These are phyloP conservation scores for Nannochloropsis granulata DNA, from an alignment of 108 stramenopile species.

Conservation along the genomic window DNA sequence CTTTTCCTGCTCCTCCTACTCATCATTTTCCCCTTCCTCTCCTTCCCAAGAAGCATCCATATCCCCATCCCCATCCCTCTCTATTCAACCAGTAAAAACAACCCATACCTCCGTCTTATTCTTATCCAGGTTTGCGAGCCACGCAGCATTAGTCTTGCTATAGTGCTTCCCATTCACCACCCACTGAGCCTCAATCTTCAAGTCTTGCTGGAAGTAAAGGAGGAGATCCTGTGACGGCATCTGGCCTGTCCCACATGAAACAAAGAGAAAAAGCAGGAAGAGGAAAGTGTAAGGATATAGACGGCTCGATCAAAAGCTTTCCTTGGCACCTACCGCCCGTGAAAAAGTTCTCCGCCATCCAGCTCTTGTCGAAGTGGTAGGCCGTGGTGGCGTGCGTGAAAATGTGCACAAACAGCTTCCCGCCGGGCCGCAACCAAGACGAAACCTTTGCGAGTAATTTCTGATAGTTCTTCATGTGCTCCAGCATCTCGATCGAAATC, in stretches of 20 bases:
- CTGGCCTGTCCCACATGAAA: constrained; percentile 45
- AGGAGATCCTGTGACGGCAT: constrained; percentile 85
- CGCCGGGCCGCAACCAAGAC: constrained; percentile 53
- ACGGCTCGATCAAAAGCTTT: background rate
- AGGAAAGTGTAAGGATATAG: too few relatives aligned
- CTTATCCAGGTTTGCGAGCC: constrained; percentile 67
- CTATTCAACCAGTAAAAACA: too few relatives aligned
- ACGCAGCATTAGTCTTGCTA: constrained; percentile 68
- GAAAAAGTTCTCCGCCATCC: constrained; percentile 75
- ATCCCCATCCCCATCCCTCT: too few relatives aligned
- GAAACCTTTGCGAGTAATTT: constrained; percentile 56
- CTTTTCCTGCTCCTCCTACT: too few relatives aligned
- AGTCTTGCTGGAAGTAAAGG: constrained; percentile 66
- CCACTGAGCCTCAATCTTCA: constrained; percentile 60
- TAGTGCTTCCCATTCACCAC: constrained; percentile 79
- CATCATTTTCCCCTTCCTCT: too few relatives aligned
- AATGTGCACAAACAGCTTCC: constrained; percentile 81
- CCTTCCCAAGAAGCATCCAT: too few relatives aligned
- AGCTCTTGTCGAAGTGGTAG: constrained; percentile 81
- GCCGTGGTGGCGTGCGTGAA: constrained; percentile 68
- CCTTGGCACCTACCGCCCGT: constrained; percentile 34
- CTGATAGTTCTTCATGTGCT: constrained; percentile 96
- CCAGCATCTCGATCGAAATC: constrained; percentile 80
- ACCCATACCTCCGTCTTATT: constrained; percentile 45
- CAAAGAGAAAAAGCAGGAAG: background rate